A percentile compares a stretch with the other conserved stretches of the same genome.
phyloP scores from a whole-genome alignment of 2,329 filamentous ascomycete genomes.

The Alternaria incomplexa region DNA sequence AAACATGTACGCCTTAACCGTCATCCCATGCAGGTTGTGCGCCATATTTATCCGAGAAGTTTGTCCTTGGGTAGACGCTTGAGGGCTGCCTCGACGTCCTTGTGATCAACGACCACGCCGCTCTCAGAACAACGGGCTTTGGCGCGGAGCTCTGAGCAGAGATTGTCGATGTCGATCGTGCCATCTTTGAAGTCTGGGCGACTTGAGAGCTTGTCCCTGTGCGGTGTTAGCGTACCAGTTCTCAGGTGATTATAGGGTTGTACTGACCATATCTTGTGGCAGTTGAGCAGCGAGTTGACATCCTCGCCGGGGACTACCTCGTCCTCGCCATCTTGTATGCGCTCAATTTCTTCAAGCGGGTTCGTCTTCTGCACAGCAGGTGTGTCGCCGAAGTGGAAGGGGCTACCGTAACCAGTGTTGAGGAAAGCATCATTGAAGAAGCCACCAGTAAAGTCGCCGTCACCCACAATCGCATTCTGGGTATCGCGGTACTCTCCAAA shows the following conservation, averaged over 20 bases:
- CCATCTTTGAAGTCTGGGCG: conserved; percentile 88
- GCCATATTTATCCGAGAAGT: conserved; percentile 1
- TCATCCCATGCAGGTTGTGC: conserved; percentile 4
- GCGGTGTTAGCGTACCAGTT: conserved; percentile 38
- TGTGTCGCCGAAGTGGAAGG: conserved; percentile 71
- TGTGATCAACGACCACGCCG: conserved; percentile 86
- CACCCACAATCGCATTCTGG: conserved; percentile 77
- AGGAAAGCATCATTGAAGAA: conserved; percentile 81
- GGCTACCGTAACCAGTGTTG: conserved; percentile 75
- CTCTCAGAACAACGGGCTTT: conserved; percentile 95
- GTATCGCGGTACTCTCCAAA: conserved; percentile 93
- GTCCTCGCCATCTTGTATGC: conserved; percentile 74
- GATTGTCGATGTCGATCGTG: conserved; percentile 89
- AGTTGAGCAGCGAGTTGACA: conserved; percentile 72
- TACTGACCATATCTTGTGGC: conserved; percentile 90
- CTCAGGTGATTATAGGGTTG: neutral
- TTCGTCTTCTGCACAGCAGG: conserved; percentile 60
- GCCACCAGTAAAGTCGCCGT: conserved; percentile 70
- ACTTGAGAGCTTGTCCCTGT: conserved; percentile 86
- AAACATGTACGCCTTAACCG: neutral
- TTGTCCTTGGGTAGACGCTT: conserved; percentile 51
- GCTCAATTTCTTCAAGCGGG: conserved; percentile 79
- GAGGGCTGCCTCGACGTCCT: conserved; percentile 76
- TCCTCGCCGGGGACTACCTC: conserved; percentile 65
- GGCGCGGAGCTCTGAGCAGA: conserved; percentile 90